These are phyloP conservation scores for Coemansia sp. DNA, from an alignment of 192 early-diverging fungal species.

Conservation along the genomic window DNA sequence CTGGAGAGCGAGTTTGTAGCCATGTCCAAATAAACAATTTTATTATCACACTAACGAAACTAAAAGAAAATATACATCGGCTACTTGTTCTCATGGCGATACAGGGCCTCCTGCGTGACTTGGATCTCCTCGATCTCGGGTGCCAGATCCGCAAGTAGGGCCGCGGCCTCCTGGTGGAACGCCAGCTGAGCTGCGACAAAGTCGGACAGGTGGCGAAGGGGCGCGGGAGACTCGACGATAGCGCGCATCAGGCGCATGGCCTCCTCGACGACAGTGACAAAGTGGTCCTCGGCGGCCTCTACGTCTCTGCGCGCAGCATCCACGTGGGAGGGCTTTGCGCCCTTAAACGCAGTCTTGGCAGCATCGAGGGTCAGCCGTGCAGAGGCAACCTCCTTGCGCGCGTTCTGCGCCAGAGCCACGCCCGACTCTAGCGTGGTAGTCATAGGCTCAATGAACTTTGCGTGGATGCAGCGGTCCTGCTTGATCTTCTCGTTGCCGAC, in stretches of 20 bases:
- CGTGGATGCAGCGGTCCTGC: slow-evolving; percentile 73
- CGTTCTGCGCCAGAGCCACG: slow-evolving; percentile 84
- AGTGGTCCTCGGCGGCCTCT: slow-evolving; percentile 93
- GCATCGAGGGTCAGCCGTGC: slow-evolving; percentile 88
- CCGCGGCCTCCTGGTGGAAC: slow-evolving; percentile 85
- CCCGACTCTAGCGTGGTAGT: slow-evolving; percentile 67
- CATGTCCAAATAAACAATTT: slow-evolving; percentile 1
- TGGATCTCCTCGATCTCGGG: slow-evolving; percentile 97
- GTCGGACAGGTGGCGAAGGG: slow-evolving; percentile 80
- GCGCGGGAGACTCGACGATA: slow-evolving; percentile 86
- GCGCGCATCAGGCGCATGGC: slow-evolving; percentile 94
- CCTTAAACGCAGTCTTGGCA: slow-evolving; percentile 77
- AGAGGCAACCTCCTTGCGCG: slow-evolving; percentile 81
- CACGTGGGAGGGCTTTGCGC: slow-evolving; percentile 67
- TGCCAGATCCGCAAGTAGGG: slow-evolving; percentile 69
- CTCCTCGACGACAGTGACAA: slow-evolving; percentile 95
- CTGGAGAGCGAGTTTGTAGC: slow-evolving; percentile 48
- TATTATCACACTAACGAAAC: background rate
- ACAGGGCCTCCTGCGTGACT: slow-evolving; percentile 91
- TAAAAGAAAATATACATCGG: background rate
- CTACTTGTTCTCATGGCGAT: slow-evolving; percentile 60
- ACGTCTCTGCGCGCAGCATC: slow-evolving; percentile 83
- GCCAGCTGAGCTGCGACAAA: slow-evolving; percentile 85
- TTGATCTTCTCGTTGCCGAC: slow-evolving; percentile 79
- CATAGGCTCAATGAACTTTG: slow-evolving; percentile 80